Conservation (phyloP, 345 rosid genomes). For the Euclidium syriacum region DNA sequence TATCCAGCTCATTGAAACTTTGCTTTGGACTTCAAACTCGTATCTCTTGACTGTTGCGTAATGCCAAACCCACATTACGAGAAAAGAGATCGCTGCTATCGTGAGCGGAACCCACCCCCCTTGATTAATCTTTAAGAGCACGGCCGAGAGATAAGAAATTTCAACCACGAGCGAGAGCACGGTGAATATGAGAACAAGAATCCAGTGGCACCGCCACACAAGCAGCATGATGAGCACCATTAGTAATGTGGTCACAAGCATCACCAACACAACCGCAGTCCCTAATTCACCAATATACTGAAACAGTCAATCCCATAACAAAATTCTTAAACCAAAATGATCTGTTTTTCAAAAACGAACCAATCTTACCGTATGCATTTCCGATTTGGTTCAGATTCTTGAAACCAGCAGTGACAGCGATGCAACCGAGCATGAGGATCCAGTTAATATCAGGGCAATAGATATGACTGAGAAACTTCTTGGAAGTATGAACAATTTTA, state of each 20-base stretch:
- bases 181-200: constrained; percentile 53
- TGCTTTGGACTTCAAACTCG: constrained; percentile 73
- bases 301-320: no score
- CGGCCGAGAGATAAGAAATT: constrained; percentile 58
- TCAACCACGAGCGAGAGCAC: constrained; percentile 53
- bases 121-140: constrained; percentile 59
- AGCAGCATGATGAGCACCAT: constrained; percentile 65
- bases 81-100: constrained; percentile 57
- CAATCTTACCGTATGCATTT: constrained; percentile 83
- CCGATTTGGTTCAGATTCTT: constrained; percentile 68
- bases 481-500: constrained; percentile 72
- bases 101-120: constrained; percentile 90
- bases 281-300: no score
- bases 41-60: constrained; percentile 67
- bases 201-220: constrained; percentile 87
- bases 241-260: constrained; percentile 66
- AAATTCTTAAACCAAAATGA: no score
- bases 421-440: constrained; percentile 75
- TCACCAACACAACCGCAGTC: constrained; percentile 75
- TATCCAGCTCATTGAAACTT: constrained; percentile 85
- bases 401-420: constrained; percentile 68
- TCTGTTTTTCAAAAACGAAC: no score
- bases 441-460: constrained; percentile 75
- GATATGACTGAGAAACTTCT: constrained; percentile 61
- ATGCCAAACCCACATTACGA: constrained; percentile 72